Percentiles rank a stretch among this genome's conserved stretches.
Evolutionary conservation across 768 basidiomycete genomes (phyloP).

Genomic region (Mycena leptocephala): DNA sequence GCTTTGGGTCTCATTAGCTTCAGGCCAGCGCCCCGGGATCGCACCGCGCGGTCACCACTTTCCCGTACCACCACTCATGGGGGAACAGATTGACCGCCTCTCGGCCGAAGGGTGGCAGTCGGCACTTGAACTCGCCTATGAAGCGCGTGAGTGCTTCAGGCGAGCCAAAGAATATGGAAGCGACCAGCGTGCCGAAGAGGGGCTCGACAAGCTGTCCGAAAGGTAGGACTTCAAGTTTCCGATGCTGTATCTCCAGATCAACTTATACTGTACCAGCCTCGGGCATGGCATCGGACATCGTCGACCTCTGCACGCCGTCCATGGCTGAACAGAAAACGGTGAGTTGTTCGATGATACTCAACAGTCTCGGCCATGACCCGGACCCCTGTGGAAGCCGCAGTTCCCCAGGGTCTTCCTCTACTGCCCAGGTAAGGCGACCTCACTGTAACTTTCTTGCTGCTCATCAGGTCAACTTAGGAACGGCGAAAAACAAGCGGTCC

Average conservation of each 20-base stretch:
- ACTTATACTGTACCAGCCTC: background rate
- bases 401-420: background rate
- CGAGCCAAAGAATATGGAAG: no score
- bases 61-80: background rate
- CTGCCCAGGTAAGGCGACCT: background rate
- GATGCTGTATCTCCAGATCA: background rate
- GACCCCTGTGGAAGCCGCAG: background rate
- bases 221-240: background rate
- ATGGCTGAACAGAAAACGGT: no score
- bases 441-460: background rate
- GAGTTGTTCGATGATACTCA: no score
- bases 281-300: background rate
- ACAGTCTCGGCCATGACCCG: no score
- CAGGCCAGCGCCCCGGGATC: no score
- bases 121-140: background rate
- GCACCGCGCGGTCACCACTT: no score
- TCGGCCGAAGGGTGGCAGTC: background rate
- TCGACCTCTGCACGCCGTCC: no score
- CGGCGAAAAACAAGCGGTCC: background rate
- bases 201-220: no score
- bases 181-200: no score
- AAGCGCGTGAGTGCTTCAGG: no score
- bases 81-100: background rate
- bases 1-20: no score
- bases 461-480: background rate